Conservation (phyloP, 768 basidiomycete species). For the Lanmaoa rubissima region DNA sequence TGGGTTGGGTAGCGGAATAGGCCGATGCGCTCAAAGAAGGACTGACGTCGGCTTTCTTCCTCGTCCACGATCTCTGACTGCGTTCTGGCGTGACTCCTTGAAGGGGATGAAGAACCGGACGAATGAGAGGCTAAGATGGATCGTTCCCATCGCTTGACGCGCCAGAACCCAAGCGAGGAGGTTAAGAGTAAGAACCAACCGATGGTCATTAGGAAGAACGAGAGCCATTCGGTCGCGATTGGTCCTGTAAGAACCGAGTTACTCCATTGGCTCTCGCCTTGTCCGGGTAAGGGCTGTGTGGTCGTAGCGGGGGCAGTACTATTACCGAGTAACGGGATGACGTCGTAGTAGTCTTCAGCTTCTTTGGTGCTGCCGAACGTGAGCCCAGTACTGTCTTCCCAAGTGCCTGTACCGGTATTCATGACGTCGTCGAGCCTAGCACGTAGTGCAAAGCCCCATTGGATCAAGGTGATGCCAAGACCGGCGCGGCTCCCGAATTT, state of each 20-base stretch:
- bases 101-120: conserved; percentile 34
- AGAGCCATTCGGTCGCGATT: conserved; percentile 89
- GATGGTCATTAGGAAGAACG: conserved; percentile 91
- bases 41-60: conserved; percentile 25
- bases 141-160: conserved; percentile 86
- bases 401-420: conserved; percentile 29
- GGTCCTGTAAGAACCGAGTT: conserved; percentile 52
- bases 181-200: conserved; percentile 90
- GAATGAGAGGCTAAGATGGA: conserved; percentile 58
- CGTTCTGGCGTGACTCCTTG: conserved; percentile 29
- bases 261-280: conserved; percentile 28
- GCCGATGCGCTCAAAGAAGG: conserved; percentile 32
- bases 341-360: conserved; percentile 44
- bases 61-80: conserved; percentile 29
- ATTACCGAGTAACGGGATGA: conserved; percentile 26
- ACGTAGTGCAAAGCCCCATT: conserved; percentile 86
- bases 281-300: conserved; percentile 5
- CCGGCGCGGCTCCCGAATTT: conserved; percentile 92
- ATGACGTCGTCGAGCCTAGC: conserved; percentile 46
- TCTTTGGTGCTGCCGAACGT: conserved; percentile 45
- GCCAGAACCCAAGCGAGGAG: conserved; percentile 86
- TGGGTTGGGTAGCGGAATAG: conserved; percentile 14
- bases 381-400: conserved; percentile 33
- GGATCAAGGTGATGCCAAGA: conserved; percentile 93
- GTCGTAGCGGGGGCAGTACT: conserved; percentile 18